Base-by-base conservation (phyloP, 2,329 filamentous ascomycete genomes). In the Exophiala xenobiotica region DNA sequence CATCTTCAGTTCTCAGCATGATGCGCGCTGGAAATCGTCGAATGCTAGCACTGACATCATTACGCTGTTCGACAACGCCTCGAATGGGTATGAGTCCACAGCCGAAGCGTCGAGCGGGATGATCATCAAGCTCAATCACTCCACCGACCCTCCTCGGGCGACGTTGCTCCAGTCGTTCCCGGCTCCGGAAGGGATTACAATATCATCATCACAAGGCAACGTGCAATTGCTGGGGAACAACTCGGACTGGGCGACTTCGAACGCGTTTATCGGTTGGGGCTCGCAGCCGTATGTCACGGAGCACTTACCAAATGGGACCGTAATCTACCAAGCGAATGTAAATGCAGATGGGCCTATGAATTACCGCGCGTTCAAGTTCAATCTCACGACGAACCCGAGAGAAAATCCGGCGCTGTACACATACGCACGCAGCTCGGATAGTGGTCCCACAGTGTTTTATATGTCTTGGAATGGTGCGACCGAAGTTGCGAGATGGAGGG, bases 151-250 rank as follows among this genome's bases (percentile, higher is more conserved):
- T 2, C 68, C 69, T 3, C 63, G 56, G 2, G 12, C 68, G 5
- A 84, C 78, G 1, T 78, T 78, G 53, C 79, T 71, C 1, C 79
- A 77, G 43, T 78, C 72, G 55, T 87, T 84, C 1, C 79, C 81
- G 0, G 80, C 77, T 2, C 74, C 65, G 3, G 72, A 68, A 2
- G 88, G 71, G 42, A 78, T 67, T 12, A 68, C 64, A 26, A 86
- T 74, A 43, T 88, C 75, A 42, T 45, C 33, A 24, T 51, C 42
- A 9, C 69, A 71, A 41, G 69, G 69, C 5, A 71, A 70, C 26
- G 46, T 66, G 33, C 69, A 72, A 52, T 50, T 68, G 2, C 60
- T 45, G 6, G 42, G 42, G 2, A 16, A 45, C 14, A 23, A 20
- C 6, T 14, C n/a, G 8, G 42, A 45, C 19, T 9, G 27, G 42